Conservation (phyloP, 2,329 filamentous ascomycete genomes). For the Alternaria brassicicola region DNA sequence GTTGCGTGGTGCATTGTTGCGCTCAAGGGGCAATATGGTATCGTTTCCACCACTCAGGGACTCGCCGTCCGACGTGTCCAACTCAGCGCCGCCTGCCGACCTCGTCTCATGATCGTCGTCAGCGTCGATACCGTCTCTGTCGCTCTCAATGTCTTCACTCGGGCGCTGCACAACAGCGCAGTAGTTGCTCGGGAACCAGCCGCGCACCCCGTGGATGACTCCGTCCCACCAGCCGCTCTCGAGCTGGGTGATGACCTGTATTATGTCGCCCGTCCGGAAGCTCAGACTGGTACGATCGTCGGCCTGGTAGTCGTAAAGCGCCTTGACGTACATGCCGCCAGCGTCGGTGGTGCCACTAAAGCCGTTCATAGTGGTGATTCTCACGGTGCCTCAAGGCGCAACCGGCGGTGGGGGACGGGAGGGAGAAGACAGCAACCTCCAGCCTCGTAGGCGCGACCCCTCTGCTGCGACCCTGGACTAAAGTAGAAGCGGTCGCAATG, state of each 20-base stretch:
- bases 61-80: constrained; percentile 55
- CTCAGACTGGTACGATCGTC: constrained; percentile 96
- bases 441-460: constrained; percentile 23
- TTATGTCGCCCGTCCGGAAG: constrained; percentile 95
- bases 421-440: constrained; percentile 16
- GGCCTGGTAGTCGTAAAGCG: constrained; percentile 93
- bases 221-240: constrained; percentile 99
- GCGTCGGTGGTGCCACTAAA: constrained; percentile 58
- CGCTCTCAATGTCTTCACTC: constrained; percentile 72
- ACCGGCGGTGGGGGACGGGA: constrained; percentile 15
- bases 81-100: constrained; percentile 51
- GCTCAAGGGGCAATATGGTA: constrained; percentile 68
- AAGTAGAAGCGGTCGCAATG: constrained; percentile 20
- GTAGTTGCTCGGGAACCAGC: constrained; percentile 99
- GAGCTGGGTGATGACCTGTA: constrained; percentile 96
- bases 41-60: constrained; percentile 47
- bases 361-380: constrained; percentile 53
- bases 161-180: constrained; percentile 82
- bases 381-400: constrained; percentile 15
- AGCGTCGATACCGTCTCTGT: constrained; percentile 62
- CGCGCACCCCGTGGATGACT: constrained; percentile 92
- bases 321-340: constrained; percentile 81
- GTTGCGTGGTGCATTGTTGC: constrained; percentile 52
- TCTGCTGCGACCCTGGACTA: constrained; percentile 25
- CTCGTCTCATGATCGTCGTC: constrained; percentile 55